phyloP scores from a whole-genome alignment of 192 early-diverging fungal species.

The Cladochytrium replicatum region DNA sequence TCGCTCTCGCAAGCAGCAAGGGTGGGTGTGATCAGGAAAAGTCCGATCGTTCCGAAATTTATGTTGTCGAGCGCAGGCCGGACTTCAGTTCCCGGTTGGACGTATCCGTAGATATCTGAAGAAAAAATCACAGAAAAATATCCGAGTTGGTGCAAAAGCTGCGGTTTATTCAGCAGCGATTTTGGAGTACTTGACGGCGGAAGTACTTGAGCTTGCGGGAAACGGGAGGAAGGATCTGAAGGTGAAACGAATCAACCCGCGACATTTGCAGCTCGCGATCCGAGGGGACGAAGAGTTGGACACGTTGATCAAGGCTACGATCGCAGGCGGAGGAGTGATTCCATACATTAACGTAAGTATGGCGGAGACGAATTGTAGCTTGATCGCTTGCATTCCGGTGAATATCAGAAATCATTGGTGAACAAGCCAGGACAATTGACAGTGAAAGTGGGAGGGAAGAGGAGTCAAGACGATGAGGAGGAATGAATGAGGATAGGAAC shows the following conservation, averaged over 20 bases:
- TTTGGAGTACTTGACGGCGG: conserved; percentile 86
- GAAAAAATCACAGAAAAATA: conserved; percentile 64
- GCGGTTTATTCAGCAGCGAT: conserved; percentile 87
- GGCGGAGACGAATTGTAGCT: no score
- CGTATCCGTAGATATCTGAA: conserved; percentile 91
- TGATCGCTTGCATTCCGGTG: no score
- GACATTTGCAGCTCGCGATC: conserved; percentile 85
- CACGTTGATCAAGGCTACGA: conserved; percentile 77
- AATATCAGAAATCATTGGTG: no score
- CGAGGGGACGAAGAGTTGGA: conserved; percentile 89
- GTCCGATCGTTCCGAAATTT: no score
- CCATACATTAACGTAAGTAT: conserved; percentile 29
- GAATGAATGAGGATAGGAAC: no score
- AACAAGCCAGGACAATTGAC: no score
- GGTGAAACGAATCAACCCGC: conserved; percentile 81
- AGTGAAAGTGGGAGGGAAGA: no score
- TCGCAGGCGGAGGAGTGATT: conserved; percentile 63
- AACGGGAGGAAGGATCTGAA: conserved; percentile 87
- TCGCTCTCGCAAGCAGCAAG: no score
- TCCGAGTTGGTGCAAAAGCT: conserved; percentile 82
- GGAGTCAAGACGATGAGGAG: no score
- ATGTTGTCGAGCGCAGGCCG: no score
- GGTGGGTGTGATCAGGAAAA: no score
- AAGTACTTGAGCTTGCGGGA: conserved; percentile 86
- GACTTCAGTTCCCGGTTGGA: conserved; percentile 79